These are phyloP conservation scores for Lunasporangiospora selenospora DNA, from an alignment of 192 early-diverging fungal species.

Conservation along the genomic window DNA sequence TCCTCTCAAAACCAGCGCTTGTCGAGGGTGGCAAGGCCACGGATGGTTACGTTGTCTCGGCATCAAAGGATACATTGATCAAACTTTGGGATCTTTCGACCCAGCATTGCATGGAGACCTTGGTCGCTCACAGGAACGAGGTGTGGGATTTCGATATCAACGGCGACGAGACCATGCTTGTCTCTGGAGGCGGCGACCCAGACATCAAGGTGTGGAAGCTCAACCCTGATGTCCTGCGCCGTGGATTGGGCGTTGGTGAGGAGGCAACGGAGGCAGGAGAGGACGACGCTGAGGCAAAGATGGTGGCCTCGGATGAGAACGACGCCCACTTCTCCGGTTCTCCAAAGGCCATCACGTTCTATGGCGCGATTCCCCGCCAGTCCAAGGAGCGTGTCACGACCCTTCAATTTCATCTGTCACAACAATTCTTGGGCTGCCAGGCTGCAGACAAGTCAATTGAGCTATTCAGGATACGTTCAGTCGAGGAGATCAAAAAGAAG, in stretches of 20 bases:
- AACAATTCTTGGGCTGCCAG: slow-evolving; percentile 79
- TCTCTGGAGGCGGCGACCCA: slow-evolving; percentile 87
- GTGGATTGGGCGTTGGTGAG: slow-evolving; percentile 60
- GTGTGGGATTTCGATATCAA: slow-evolving; percentile 88
- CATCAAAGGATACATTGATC: slow-evolving; percentile 94
- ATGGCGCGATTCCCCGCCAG: slow-evolving; percentile 81
- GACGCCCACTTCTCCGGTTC: slow-evolving; percentile 34
- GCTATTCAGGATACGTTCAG: slow-evolving; percentile 79
- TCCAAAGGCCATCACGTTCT: slow-evolving; percentile 74
- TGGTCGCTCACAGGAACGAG: slow-evolving; percentile 92
- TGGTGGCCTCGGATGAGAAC: slow-evolving; percentile 22
- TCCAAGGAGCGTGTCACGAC: slow-evolving; percentile 83
- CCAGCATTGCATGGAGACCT: slow-evolving; percentile 93
- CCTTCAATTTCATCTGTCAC: slow-evolving; percentile 80
- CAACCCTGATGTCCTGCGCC: slow-evolving; percentile 61
- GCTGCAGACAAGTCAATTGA: slow-evolving; percentile 84
- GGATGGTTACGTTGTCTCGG: slow-evolving; percentile 79
- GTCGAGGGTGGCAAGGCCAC: slow-evolving; percentile 55
- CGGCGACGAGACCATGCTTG: slow-evolving; percentile 67
- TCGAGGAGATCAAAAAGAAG: slow-evolving; percentile 86
- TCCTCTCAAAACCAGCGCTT: slow-evolving; percentile 54
- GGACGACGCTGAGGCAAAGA: slow-evolving; percentile 23
- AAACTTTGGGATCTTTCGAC: slow-evolving; percentile 98
- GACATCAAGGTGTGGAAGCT: slow-evolving; percentile 91
- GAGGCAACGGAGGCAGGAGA: slow-evolving; percentile 51